A percentile compares a stretch with the other conserved stretches of the same genome.
These are phyloP conservation scores for Ophiostoma pallidulum DNA, from an alignment of 2,329 filamentous ascomycete genomes.

Conservation along the genomic window DNA sequence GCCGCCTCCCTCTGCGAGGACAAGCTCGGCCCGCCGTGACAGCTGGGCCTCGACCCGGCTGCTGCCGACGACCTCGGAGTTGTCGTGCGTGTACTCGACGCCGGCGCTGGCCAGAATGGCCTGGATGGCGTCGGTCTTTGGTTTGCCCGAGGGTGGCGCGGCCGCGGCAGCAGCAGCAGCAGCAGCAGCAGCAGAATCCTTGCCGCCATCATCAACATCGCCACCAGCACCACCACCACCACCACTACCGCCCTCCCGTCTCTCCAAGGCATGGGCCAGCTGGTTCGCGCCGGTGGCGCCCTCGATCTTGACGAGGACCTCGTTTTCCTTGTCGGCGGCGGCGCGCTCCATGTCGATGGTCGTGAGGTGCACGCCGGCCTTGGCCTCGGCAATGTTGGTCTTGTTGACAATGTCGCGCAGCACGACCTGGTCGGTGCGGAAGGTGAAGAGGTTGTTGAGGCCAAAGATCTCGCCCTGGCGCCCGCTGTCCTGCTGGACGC, in stretches of 20 bases:
- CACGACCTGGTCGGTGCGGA: constrained; percentile 67
- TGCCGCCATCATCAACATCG: not conserved
- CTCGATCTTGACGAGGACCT: constrained; percentile 35
- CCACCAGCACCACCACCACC: constrained; percentile 23
- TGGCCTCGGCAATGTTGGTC: constrained; percentile 91
- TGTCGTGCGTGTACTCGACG: constrained; percentile 93
- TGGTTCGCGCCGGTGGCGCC: constrained; percentile 53
- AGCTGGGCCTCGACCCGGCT: constrained; percentile 86
- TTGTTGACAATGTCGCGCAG: constrained; percentile 96
- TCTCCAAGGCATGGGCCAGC: constrained; percentile 49
- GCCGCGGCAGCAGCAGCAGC: not conserved
- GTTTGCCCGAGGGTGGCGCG: constrained; percentile 7
- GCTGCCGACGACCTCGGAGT: constrained; percentile 86
- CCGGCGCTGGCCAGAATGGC: constrained; percentile 83
- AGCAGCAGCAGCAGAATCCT: constrained; percentile 14
- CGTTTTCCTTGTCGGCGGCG: constrained; percentile 41
- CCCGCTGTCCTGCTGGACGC: constrained; percentile 73
- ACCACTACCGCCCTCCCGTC: constrained; percentile 25
- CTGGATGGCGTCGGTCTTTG: constrained; percentile 65
- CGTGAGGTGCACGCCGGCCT: constrained; percentile 71
- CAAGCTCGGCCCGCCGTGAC: constrained; percentile 59
- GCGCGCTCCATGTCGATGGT: constrained; percentile 62
- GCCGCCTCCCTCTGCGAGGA: constrained; percentile 38
- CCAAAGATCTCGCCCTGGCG: constrained; percentile 94
- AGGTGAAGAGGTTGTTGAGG: constrained; percentile 75